phyloP scores from a whole-genome alignment of 495 filamentous ascomycete genomes.

The Parachaetomium inaequale region DNA sequence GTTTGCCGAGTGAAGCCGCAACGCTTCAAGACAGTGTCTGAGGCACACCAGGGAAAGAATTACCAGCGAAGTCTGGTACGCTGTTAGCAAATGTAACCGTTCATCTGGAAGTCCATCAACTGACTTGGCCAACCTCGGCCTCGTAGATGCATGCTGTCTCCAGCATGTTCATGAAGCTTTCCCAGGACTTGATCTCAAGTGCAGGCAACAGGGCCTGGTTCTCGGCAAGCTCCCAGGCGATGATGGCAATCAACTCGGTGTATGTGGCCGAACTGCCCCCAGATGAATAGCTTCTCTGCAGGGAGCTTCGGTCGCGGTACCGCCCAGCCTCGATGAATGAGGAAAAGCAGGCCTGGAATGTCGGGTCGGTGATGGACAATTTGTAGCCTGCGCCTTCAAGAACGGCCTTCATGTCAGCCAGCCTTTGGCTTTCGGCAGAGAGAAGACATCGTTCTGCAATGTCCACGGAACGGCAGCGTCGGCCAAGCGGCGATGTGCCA shows the following conservation, averaged over 20 bases:
- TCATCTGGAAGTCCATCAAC: not conserved
- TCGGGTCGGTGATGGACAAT: constrained; percentile 25
- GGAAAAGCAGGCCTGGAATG: constrained; percentile 19
- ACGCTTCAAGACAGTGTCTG: constrained; percentile 29
- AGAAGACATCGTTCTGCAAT: constrained; percentile 25
- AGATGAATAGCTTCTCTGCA: constrained; percentile 18
- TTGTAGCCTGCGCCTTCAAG: constrained; percentile 30
- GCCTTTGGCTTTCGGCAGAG: constrained; percentile 27
- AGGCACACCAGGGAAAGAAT: constrained; percentile 34
- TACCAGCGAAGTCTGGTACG: constrained; percentile 31
- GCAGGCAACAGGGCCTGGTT: constrained; percentile 21
- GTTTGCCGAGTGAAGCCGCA: constrained; percentile 27
- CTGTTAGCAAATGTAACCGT: constrained; percentile 2
- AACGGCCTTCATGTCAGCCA: constrained; percentile 32
- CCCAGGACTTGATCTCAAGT: constrained; percentile 30
- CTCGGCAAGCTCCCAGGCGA: constrained; percentile 40
- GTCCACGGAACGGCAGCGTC: constrained; percentile 24
- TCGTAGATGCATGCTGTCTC: constrained; percentile 34
- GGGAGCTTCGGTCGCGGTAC: constrained; percentile 28
- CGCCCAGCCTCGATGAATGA: constrained; percentile 27
- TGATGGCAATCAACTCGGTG: constrained; percentile 34
- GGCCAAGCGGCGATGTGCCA: not conserved
- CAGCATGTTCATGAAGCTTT: constrained; percentile 33
- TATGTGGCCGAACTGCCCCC: constrained; percentile 26
- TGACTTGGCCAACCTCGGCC: constrained; percentile 32